phyloP scores from a whole-genome alignment of 108 stramenopile genomes.

The Nitzschia putrida region DNA sequence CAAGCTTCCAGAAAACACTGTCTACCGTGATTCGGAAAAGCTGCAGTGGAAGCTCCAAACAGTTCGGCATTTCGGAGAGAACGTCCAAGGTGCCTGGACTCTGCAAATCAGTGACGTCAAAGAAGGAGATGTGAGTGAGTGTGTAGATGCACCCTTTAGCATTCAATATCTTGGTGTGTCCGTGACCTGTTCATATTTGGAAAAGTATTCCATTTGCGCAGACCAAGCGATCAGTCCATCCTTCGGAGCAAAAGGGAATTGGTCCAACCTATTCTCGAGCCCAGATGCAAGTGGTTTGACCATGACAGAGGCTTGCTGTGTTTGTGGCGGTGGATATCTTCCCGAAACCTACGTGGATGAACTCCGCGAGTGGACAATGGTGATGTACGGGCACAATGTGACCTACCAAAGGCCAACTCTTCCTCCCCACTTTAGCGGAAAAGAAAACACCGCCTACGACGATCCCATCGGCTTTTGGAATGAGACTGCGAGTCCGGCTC shows the following conservation, averaged over 20 bases:
- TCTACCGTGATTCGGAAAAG: background rate
- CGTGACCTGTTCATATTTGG: too few relatives aligned
- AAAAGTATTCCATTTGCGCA: too few relatives aligned
- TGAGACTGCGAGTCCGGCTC: too few relatives aligned
- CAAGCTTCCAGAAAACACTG: constrained; percentile 14
- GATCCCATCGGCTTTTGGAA: too few relatives aligned
- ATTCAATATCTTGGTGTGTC: too few relatives aligned
- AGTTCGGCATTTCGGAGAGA: constrained; percentile 35
- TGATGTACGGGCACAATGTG: constrained; percentile 8
- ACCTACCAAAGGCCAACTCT: too few relatives aligned
- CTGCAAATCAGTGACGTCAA: constrained; percentile 14
- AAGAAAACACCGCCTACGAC: too few relatives aligned
- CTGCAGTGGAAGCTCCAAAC: constrained; percentile 33
- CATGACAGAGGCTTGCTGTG: constrained; percentile 37
- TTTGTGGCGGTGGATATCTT: constrained; percentile 33
- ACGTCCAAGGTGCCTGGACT: constrained; percentile 14
- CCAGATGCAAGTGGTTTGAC: background rate
- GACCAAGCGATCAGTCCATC: too few relatives aligned
- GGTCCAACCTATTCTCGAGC: too few relatives aligned
- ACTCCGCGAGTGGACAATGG: constrained; percentile 10
- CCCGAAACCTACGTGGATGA: background rate
- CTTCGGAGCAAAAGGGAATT: too few relatives aligned
- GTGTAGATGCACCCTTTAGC: constrained; percentile 8
- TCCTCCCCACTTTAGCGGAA: too few relatives aligned
- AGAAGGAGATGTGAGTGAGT: constrained; percentile 13